Evolutionary conservation across 805 yeast species (phyloP).

Genomic region (Yamadazyma takamatsuzukensis): DNA sequence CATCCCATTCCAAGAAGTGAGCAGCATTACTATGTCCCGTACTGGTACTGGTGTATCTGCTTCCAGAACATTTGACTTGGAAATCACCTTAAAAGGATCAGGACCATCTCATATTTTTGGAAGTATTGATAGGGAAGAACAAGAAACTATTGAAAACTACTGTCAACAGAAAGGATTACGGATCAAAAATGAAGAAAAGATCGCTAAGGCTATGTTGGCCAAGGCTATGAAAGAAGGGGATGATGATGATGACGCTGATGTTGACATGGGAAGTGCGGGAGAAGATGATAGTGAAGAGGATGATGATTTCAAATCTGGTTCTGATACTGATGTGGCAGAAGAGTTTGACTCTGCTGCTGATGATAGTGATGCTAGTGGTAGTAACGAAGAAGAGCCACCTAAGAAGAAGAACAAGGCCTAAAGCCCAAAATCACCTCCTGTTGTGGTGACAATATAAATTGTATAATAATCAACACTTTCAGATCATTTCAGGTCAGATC

Average conservation of each 20-base stretch:
- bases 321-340: conserved; percentile 74
- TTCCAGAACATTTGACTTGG: conserved; percentile 90
- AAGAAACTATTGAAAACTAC: conserved; percentile 69
- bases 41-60: conserved; percentile 73
- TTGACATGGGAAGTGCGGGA: conserved; percentile 64
- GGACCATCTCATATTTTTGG: conserved; percentile 76
- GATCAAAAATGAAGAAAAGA: conserved; percentile 85
- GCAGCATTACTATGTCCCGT: conserved; percentile 78
- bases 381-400: conserved; percentile 28
- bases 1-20: conserved; percentile 81
- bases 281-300: conserved; percentile 66
- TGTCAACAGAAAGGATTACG: conserved; percentile 72
- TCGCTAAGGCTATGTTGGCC: conserved; percentile 77
- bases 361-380: conserved; percentile 18
- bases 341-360: conserved; percentile 73
- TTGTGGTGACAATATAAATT: background rate
- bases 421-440: background rate
- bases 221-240: conserved; percentile 65
- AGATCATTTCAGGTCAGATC: too few species aligned
- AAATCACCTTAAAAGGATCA: conserved; percentile 64
- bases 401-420: conserved; percentile 25
- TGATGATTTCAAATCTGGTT: conserved; percentile 74
- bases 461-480: too few species aligned
- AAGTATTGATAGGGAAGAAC: conserved; percentile 87
- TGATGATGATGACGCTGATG: conserved; percentile 44